Base-by-base conservation (phyloP, 2,329 filamentous ascomycete genomes). In the Didymella keratinophila region DNA sequence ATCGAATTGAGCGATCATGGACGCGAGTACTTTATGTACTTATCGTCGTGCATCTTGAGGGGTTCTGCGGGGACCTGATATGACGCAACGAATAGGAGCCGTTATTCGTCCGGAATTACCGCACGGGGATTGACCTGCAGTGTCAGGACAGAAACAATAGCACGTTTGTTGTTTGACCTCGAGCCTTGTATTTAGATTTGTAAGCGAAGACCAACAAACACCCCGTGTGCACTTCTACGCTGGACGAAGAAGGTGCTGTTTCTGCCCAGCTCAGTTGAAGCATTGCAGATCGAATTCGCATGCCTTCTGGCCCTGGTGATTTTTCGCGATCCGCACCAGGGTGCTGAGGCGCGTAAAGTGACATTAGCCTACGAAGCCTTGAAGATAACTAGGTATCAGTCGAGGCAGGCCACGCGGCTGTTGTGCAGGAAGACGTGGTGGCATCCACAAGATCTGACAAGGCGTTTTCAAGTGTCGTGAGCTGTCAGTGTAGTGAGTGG, bases 191-290 rank as follows among this genome's bases (percentile, higher is more conserved):
- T 12, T 8, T 9, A 7, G 21, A 44, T 55, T 49, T 28, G 18
- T 55, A 55, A 55, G 52, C 52, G 16, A 44, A 25, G 12, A 44
- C 4, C 28, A 55, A 39, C 10, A 27, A 12, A 18, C 16, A 18
- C 34, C n/a, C 34, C 18, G 37, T 39, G 37, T 39, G 37, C 37
- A 39, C 18, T 41, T 41, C 4, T 5, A 10, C 20, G 37, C 20
- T 4, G 18, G n/a, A 20, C 20, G 11, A 23, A 23, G 12, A 23
- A 41, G 37, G 37, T 18, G 9, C 11, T 11, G 11, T 14, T 20
- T 5, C 9, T 6, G 3, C 11, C 20, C 8, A 41, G 20, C 20
- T 23, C 11, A 10, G 5, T 23, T 11, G 11, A 41, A 41, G 37
- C 4, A 30, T 20, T 3, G 12, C 41, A 14, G 10, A 18, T 2